These are phyloP conservation scores for Blastocystis sp. DNA, from an alignment of 352 stramenopile species.

Conservation along the genomic window DNA sequence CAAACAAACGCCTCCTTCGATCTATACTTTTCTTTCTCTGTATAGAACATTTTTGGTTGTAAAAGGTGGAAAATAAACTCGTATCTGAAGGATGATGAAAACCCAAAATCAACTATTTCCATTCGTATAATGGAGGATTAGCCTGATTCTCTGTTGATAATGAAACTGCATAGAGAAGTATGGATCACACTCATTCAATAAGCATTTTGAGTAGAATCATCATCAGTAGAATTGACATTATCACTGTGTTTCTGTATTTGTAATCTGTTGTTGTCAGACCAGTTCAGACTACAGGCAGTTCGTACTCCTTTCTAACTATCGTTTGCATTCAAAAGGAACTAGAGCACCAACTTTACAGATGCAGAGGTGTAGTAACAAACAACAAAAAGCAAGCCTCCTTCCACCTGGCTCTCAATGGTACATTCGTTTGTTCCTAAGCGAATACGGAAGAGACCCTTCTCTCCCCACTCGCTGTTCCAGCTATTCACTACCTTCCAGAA, in stretches of 20 bases:
- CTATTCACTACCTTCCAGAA: slow-evolving; percentile 67
- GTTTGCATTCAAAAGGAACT: background rate
- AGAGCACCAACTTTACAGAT: background rate
- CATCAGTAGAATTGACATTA: too few species aligned
- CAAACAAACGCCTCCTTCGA: background rate
- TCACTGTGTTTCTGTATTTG: too few species aligned
- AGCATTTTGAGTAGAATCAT: too few species aligned
- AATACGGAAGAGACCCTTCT: slow-evolving; percentile 69
- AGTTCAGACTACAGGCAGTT: background rate
- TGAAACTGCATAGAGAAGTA: background rate
- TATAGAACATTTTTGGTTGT: background rate
- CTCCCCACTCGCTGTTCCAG: slow-evolving; percentile 68
- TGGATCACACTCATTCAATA: background rate
- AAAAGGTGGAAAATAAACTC: background rate
- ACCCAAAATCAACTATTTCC: background rate
- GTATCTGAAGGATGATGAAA: background rate
- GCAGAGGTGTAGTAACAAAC: too few species aligned
- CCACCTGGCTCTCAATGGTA: slow-evolving; percentile 63
- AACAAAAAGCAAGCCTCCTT: slow-evolving; percentile 40
- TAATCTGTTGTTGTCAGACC: background rate
- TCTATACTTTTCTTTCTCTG: slow-evolving; percentile 52
- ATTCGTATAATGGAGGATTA: background rate
- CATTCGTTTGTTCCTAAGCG: slow-evolving; percentile 67
- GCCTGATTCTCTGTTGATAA: background rate
- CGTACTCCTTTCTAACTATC: background rate